Evolutionary conservation across 1,139 yeast genomes (phyloP), one percentile per base, ranked within the genome.

Genomic region (Yarrowia galli): DNA sequence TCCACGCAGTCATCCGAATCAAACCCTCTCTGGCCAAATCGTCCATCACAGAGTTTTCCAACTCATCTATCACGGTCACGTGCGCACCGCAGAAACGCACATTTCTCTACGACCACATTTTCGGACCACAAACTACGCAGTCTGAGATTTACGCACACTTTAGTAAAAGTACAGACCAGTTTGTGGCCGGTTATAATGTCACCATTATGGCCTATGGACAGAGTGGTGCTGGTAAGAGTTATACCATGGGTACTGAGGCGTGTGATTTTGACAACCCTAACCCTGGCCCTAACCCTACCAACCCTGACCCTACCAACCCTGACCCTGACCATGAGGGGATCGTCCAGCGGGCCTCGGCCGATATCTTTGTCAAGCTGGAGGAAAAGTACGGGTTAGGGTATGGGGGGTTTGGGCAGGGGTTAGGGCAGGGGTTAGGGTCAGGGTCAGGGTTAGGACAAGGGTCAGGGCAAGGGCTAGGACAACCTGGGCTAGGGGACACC

Each of bases 151-250:
- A 72, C 71, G 65, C 64, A 25, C 68, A 74, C 61, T 63, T 75
- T 4, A 58, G 69, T 2, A 67, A 67, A 2, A 66, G 74, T 25
- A 68, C 72, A 2, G 49, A 67, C 54, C 63, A 70, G 32, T 69
- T 73, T 48, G 64, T 73, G 2, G 69, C 70, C 28, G 77, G 77
- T 2, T 75, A 72, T 67, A 76, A 76, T 63, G 78, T 76, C 28
- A 73, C 77, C 8, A 71, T 76, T 36, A 72, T 76, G 74, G 78
- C 79, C 1, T 76, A 76, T 61, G 79, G 79, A 51, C 79, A 75
- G 67, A 72, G 76, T 18, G 79, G 79, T 1, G 73, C 77, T 1
- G 79, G 79, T 8, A 76, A 76, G 67, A 75, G 77, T 51, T 75
- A 72, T 67, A 76, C 79, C 5, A 75, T 76, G 78, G 78, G 78